Evolutionary conservation across 129 eudicot species (phyloP).

Genomic region (Centrapalus pauciflorus): DNA sequence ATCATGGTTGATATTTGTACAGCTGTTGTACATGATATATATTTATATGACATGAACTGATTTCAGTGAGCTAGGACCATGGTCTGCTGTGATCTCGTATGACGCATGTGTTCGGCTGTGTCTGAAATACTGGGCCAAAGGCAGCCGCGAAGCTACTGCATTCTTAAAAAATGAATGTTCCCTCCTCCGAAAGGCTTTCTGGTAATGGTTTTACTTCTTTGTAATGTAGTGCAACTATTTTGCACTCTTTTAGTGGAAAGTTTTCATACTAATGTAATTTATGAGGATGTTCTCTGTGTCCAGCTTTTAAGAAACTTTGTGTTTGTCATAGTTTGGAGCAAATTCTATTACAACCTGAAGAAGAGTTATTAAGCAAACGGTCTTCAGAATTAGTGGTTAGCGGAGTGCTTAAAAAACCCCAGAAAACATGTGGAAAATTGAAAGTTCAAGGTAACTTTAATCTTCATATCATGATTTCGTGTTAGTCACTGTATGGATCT

Average conservation of each 20-base stretch:
- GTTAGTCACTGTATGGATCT: background rate
- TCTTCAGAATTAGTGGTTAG: conserved; percentile 54
- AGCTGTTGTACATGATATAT: conserved; percentile 1
- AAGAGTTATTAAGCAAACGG: conserved; percentile 51
- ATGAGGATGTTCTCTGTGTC: background rate
- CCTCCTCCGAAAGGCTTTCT: conserved; percentile 52
- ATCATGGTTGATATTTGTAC: background rate
- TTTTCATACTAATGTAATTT: background rate
- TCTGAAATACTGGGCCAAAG: conserved; percentile 62
- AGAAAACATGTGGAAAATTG: conserved; percentile 66
- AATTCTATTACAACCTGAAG: conserved; percentile 67
- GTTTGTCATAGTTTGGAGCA: conserved; percentile 44
- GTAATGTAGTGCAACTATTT: background rate
- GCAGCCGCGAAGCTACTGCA: conserved; percentile 52
- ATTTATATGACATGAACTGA: background rate
- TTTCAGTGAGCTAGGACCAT: conserved; percentile 72
- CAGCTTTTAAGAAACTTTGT: background rate
- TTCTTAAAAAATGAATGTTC: conserved; percentile 74
- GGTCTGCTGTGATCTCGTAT: conserved; percentile 63
- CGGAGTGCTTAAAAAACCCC: conserved; percentile 48
- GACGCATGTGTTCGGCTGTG: conserved; percentile 87
- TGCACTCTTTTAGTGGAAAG: background rate
- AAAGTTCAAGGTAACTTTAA: conserved; percentile 64
- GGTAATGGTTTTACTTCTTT: conserved; percentile 31
- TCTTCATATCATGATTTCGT: background rate